Evolutionary conservation across 2,329 filamentous ascomycete genomes (phyloP).

Genomic region (Pseudocercospora fijiensis): DNA sequence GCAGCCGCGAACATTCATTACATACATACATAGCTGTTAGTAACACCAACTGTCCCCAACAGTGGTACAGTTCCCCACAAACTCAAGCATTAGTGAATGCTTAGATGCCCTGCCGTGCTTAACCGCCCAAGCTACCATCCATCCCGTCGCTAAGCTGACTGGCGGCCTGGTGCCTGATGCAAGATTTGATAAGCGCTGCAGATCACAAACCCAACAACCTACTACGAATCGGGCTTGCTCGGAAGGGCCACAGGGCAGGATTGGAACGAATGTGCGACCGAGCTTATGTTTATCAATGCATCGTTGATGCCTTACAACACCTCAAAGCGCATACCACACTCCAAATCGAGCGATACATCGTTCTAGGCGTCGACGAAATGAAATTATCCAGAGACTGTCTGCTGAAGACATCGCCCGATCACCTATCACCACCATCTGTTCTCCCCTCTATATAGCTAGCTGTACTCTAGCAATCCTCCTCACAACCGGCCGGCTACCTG

Average conservation of each 20-base stretch:
- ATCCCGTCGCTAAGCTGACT: neutral
- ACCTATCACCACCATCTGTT: neutral
- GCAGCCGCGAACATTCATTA: too few species aligned
- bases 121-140: neutral
- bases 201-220: neutral
- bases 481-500: neutral
- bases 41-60: neutral
- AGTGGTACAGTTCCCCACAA: neutral
- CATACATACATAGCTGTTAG: neutral
- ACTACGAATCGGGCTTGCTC: neutral
- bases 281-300: neutral
- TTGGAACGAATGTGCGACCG: neutral
- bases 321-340: neutral
- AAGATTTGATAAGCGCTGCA: neutral
- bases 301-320: neutral
- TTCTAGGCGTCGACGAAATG: neutral
- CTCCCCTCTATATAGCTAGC: neutral
- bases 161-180: neutral
- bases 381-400: neutral
- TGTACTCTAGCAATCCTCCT: neutral
- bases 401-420: neutral
- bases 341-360: neutral
- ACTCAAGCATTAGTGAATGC: slow-evolving; percentile 1
- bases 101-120: neutral
- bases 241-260: neutral